These are phyloP conservation scores for Papiliotrema flavescens DNA, from an alignment of 1,284 basidiomycete genomes.

Conservation along the genomic window DNA sequence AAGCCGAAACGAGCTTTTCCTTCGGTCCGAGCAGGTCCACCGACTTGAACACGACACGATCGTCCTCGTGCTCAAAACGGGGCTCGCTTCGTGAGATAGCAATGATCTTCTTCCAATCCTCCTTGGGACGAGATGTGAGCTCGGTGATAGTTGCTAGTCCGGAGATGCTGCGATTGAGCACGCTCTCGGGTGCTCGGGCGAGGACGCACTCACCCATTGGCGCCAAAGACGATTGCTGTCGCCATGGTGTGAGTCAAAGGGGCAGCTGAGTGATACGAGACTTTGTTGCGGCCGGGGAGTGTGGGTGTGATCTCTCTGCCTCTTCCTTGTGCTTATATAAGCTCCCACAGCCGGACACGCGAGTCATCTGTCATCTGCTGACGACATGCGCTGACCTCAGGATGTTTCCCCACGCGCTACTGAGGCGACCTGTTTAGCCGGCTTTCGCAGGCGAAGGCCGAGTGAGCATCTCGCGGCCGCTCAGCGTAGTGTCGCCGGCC, in stretches of 20 bases:
- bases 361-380: no score
- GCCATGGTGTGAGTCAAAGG: constrained; percentile 1
- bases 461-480: no score
- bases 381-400: no score
- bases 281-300: no score
- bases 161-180: neutral
- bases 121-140: neutral
- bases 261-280: neutral
- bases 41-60: constrained; percentile 4
- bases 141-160: neutral
- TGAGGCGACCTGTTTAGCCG: no score
- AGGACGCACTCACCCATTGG: neutral
- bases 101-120: constrained; percentile 2
- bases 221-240: constrained; percentile 3
- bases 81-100: neutral
- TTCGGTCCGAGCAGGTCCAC: neutral
- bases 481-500: no score
- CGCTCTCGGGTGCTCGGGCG: no score
- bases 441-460: no score
- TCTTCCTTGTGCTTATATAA: no score
- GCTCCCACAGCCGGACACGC: no score
- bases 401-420: no score
- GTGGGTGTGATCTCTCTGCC: no score
- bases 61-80: neutral
- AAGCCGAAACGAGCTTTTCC: neutral